Evolutionary conservation across 164 flowering plant species (phyloP).

Genomic region (Magnolia kwangsiensis): DNA sequence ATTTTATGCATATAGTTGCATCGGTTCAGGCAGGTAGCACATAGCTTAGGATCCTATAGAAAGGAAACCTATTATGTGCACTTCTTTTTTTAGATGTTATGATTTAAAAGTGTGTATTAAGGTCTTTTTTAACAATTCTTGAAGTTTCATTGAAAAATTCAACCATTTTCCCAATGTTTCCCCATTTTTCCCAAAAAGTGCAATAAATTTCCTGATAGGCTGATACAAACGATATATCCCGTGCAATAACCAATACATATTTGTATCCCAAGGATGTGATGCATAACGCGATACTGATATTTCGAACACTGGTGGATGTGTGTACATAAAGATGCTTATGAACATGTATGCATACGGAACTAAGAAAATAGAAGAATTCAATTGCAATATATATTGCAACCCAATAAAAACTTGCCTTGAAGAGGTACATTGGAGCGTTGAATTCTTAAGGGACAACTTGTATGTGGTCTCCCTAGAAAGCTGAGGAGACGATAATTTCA

Average conservation of each 20-base stretch:
- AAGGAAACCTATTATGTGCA: too few species aligned
- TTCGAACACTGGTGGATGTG: neutral
- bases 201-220: too few species aligned
- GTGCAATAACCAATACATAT: neutral
- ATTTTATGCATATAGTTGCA: too few species aligned
- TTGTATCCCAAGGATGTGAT: neutral
- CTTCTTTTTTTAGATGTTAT: too few species aligned
- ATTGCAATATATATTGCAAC: neutral
- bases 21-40: too few species aligned
- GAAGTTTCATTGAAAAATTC: too few species aligned
- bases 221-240: neutral
- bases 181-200: too few species aligned
- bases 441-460: slow-evolving; percentile 66
- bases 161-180: too few species aligned
- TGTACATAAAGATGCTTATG: neutral
- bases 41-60: too few species aligned
- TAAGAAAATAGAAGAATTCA: neutral
- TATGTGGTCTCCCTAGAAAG: slow-evolving; percentile 72
- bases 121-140: too few species aligned
- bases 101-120: too few species aligned
- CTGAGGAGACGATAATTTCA: slow-evolving; percentile 92
- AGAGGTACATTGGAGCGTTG: slow-evolving; percentile 52
- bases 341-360: neutral
- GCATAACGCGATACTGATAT: too few species aligned
- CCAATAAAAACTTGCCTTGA: slow-evolving; percentile 53